A percentile compares a stretch with the other conserved stretches of the same genome.
phyloP scores from a whole-genome alignment of 805 yeast genomes.

The Saccharomycopsis schoenii region DNA sequence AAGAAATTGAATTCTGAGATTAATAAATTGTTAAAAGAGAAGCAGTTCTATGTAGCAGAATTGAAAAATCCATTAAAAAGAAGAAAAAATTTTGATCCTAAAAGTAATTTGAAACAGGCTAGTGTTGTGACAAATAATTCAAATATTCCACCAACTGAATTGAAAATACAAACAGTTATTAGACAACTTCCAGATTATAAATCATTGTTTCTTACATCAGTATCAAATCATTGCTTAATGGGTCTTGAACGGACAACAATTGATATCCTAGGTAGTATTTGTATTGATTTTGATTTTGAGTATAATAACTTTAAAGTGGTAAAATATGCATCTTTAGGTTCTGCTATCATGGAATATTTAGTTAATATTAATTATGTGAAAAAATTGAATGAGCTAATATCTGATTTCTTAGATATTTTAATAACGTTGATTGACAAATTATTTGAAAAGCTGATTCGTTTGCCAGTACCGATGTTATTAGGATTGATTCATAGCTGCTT shows the following conservation, averaged over 20 bases:
- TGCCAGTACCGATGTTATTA: constrained; percentile 48
- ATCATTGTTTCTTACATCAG: constrained; percentile 30
- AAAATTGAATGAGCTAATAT: constrained; percentile 40
- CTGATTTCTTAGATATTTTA: constrained; percentile 32
- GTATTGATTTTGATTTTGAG: constrained; percentile 24
- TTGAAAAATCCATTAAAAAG: constrained; percentile 25
- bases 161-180: not conserved
- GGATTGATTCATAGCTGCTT: constrained; percentile 47
- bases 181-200: constrained; percentile 27
- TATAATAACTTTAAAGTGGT: constrained; percentile 23
- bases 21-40: constrained; percentile 41
- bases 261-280: constrained; percentile 27
- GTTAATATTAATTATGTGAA: constrained; percentile 32
- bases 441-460: constrained; percentile 6
- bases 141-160: not conserved
- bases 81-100: constrained; percentile 7
- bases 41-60: constrained; percentile 43
- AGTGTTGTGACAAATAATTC: constrained; percentile 1
- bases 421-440: constrained; percentile 24
- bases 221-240: constrained; percentile 27
- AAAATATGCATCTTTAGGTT: constrained; percentile 26
- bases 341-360: constrained; percentile 32
- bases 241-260: constrained; percentile 28
- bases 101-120: constrained; percentile 11
- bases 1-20: constrained; percentile 33